phyloP scores from a whole-genome alignment of 441 rosid genomes.

The Euphorbia corollata region DNA sequence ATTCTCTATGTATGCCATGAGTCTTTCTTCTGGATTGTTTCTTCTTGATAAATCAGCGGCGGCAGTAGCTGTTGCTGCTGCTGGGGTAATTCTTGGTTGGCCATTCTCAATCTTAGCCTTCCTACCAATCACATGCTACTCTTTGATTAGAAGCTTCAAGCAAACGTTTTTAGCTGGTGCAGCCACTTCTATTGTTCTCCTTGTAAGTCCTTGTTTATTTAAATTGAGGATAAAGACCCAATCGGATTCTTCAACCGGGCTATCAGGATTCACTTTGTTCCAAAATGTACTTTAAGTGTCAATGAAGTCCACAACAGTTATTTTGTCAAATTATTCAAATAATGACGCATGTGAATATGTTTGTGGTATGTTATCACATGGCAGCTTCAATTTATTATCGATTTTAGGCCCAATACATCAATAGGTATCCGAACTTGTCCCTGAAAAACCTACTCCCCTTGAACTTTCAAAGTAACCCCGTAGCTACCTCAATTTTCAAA shows the following conservation, averaged over 20 bases:
- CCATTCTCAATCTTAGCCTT: constrained; percentile 87
- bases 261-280: background rate
- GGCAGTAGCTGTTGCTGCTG: constrained; percentile 51
- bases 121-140: constrained; percentile 58
- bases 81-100: constrained; percentile 91
- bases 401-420: no score
- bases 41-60: constrained; percentile 64
- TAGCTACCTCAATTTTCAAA: no score
- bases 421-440: no score
- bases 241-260: background rate
- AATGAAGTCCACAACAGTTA: background rate
- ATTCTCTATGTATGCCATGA: constrained; percentile 92
- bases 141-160: constrained; percentile 60
- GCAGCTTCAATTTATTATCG: no score
- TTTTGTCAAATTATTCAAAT: background rate
- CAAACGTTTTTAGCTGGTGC: constrained; percentile 59
- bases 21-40: constrained; percentile 83
- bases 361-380: background rate
- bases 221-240: constrained; percentile 5
- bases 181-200: constrained; percentile 35
- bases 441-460: no score
- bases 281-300: background rate
- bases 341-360: background rate
- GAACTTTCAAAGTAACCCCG: no score
- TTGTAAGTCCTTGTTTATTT: constrained; percentile 26